A percentile compares a stretch with the other conserved stretches of the same genome.
Evolutionary conservation across 805 yeast species (phyloP).

Genomic region (Barnettozyma salicaria): DNA sequence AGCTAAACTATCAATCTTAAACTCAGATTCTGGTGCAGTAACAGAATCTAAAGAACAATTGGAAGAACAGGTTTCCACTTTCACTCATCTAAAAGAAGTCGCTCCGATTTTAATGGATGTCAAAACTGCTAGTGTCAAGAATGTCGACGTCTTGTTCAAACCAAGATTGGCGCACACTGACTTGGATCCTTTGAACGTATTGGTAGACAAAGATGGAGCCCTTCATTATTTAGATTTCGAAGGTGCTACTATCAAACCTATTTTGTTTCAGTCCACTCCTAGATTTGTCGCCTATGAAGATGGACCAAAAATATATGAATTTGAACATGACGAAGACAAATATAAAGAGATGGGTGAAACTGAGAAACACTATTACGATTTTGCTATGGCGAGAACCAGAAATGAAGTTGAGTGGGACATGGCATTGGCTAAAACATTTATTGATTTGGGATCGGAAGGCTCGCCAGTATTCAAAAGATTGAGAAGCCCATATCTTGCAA

Average conservation of each 20-base stretch:
- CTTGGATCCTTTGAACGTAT: conserved; percentile 83
- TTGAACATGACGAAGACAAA: conserved; percentile 68
- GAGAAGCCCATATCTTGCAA: conserved; percentile 57
- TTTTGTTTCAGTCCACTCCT: conserved; percentile 72
- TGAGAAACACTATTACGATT: conserved; percentile 75
- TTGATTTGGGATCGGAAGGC: conserved; percentile 72
- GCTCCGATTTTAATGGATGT: conserved; percentile 51
- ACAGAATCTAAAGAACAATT: conserved; percentile 40
- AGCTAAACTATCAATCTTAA: conserved; percentile 49
- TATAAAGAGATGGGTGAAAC: conserved; percentile 60
- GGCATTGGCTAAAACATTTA: conserved; percentile 56
- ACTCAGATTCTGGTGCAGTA: conserved; percentile 39
- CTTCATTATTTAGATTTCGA: conserved; percentile 76
- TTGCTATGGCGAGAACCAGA: conserved; percentile 84
- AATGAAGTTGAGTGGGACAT: conserved; percentile 87
- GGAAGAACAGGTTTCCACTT: conserved; percentile 51
- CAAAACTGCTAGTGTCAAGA: conserved; percentile 51
- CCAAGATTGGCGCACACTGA: conserved; percentile 80
- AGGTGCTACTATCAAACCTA: conserved; percentile 74
- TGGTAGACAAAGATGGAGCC: conserved; percentile 36
- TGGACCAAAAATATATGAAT: conserved; percentile 80
- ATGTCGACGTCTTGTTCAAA: conserved; percentile 52
- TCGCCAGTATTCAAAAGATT: conserved; percentile 74
- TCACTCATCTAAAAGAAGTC: conserved; percentile 50
- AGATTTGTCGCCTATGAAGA: conserved; percentile 70